Evolutionary conservation across 2,329 filamentous ascomycete genomes (phyloP).

Genomic region (Beauveria sp.): DNA sequence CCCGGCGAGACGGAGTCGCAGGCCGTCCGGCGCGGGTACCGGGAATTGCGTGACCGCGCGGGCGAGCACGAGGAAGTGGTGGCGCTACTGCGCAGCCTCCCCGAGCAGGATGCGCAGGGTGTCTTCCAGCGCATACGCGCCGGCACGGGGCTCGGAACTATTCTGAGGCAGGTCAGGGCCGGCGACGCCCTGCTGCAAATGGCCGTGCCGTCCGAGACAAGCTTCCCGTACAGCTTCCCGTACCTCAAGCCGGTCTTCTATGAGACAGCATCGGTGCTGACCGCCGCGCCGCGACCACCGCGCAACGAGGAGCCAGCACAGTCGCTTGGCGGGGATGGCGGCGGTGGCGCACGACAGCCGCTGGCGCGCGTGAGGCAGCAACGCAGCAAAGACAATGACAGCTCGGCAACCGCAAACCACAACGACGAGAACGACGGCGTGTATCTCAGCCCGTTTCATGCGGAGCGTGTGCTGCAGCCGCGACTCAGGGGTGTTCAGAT

Average conservation of each 20-base stretch:
- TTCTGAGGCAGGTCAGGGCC: conserved; percentile 27
- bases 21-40: conserved; percentile 13
- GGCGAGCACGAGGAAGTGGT: conserved; percentile 15
- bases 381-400: not conserved
- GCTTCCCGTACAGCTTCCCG: conserved; percentile 33
- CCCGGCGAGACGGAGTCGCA: conserved; percentile 18
- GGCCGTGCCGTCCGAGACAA: conserved; percentile 28
- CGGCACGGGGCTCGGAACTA: conserved; percentile 22
- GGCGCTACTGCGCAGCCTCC: not conserved
- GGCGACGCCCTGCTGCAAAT: conserved; percentile 33
- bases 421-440: not conserved
- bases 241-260: conserved; percentile 18
- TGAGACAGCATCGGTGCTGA: conserved; percentile 5
- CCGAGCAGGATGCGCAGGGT: conserved; percentile 22
- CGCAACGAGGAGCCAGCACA: too few relatives aligned
- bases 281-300: too few relatives aligned
- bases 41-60: not conserved
- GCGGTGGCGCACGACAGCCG: not conserved
- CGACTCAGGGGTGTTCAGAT: conserved; percentile 17
- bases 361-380: not conserved
- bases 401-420: not conserved
- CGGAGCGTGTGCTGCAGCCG: conserved; percentile 23
- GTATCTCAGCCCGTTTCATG: conserved; percentile 24
- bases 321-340: not conserved
- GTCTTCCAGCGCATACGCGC: conserved; percentile 28